phyloP scores from a whole-genome alignment of 1,284 basidiomycete genomes.

The Melampsora americana region DNA sequence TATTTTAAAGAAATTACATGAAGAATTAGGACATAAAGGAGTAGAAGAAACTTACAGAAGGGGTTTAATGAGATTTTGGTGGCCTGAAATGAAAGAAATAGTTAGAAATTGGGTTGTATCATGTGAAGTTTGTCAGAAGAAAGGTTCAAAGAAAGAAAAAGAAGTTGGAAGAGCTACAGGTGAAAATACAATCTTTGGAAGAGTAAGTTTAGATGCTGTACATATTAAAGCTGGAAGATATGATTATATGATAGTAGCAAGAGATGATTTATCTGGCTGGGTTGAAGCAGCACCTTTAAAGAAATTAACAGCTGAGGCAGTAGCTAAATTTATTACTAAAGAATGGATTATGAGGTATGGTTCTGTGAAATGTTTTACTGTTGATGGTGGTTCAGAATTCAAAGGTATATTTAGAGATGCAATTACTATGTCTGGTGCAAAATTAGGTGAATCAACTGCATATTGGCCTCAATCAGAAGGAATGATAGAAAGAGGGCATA shows the following conservation, averaged over 20 bases:
- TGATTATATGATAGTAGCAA: slow-evolving; percentile 26
- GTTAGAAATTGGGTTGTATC: not conserved
- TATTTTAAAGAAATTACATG: slow-evolving; percentile 5
- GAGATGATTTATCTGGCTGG: slow-evolving; percentile 43
- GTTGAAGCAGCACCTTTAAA: slow-evolving; percentile 6
- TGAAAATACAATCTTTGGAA: not conserved
- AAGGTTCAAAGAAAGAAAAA: not conserved
- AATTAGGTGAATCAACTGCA: not conserved
- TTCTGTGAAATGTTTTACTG: too few species aligned
- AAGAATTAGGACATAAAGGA: slow-evolving; percentile 24
- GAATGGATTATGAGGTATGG: slow-evolving; percentile 32
- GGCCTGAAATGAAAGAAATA: not conserved
- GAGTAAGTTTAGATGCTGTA: slow-evolving; percentile 9
- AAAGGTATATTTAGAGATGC: slow-evolving; percentile 12
- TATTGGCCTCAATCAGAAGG: slow-evolving; percentile 19
- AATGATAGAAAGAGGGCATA: slow-evolving; percentile 15
- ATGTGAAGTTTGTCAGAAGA: slow-evolving; percentile 23
- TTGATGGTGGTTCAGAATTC: too few species aligned
- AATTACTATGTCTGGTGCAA: slow-evolving; percentile 11
- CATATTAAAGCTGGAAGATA: slow-evolving; percentile 26
- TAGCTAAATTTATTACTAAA: slow-evolving; percentile 13
- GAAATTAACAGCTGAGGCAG: not conserved
- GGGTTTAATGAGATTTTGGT: too few species aligned
- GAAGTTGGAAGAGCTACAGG: not conserved
- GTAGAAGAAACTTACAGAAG: too few species aligned